Conservation (phyloP, 805 yeast species). For the Metschnikowia borealis region DNA sequence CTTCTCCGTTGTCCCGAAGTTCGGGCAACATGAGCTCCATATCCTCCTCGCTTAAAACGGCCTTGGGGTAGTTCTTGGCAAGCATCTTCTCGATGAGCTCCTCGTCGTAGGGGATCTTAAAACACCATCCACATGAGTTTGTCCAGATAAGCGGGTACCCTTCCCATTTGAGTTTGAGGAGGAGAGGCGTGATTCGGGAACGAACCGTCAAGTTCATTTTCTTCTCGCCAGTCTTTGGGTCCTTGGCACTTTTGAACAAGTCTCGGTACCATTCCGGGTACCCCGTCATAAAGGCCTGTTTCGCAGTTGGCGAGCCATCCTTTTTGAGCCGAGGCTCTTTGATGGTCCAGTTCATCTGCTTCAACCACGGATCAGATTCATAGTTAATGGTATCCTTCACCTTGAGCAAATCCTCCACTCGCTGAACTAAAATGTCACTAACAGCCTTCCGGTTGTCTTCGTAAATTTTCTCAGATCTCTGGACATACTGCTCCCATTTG, state of each 20-base stretch:
- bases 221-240: constrained; percentile 27
- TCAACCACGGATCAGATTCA: constrained; percentile 79
- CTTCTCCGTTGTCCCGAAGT: constrained; percentile 20
- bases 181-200: constrained; percentile 70
- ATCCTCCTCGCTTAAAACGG: constrained; percentile 29
- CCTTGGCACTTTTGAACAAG: constrained; percentile 32
- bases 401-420: constrained; percentile 58
- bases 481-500: constrained; percentile 71
- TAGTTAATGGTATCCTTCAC: constrained; percentile 27
- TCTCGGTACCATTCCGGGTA: constrained; percentile 91
- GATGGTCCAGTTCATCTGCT: constrained; percentile 84
- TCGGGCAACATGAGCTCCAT: constrained; percentile 20
- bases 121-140: constrained; percentile 83
- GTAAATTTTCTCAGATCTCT: constrained; percentile 62
- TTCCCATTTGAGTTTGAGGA: constrained; percentile 82
- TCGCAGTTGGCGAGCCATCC: constrained; percentile 62
- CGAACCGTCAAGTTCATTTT: constrained; percentile 62
- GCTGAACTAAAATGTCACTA: constrained; percentile 49
- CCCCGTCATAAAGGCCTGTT: constrained; percentile 77
- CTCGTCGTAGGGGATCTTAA: constrained; percentile 50
- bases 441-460: constrained; percentile 55
- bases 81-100: constrained; percentile 25
- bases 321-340: constrained; percentile 59
- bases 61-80: constrained; percentile 36
- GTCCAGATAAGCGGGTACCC: constrained; percentile 80